Conservation (phyloP, 2,329 filamentous ascomycete genomes). For the Botrytis pseudocinerea region DNA sequence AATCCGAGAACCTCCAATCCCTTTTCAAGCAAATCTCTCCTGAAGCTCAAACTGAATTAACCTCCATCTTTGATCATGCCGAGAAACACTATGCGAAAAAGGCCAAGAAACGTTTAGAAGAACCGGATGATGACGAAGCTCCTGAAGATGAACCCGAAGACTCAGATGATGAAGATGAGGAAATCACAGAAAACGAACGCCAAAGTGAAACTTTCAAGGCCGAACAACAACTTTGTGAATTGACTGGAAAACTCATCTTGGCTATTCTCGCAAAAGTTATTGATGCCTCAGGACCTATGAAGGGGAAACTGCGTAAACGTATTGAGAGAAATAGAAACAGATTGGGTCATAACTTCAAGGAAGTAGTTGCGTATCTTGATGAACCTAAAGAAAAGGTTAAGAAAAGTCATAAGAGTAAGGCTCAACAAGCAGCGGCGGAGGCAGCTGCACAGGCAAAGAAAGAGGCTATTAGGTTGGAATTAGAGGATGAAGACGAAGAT, state of each 20-base stretch:
- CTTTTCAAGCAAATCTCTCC: slow-evolving; percentile 70
- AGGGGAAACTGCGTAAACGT: slow-evolving; percentile 66
- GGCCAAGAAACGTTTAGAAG: slow-evolving; percentile 60
- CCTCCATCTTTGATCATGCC: slow-evolving; percentile 73
- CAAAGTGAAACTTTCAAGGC: slow-evolving; percentile 69
- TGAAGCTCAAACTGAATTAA: slow-evolving; percentile 63
- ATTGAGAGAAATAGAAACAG: slow-evolving; percentile 77
- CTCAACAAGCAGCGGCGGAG: slow-evolving; percentile 46
- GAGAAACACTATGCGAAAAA: slow-evolving; percentile 79
- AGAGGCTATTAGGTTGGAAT: slow-evolving; percentile 41
- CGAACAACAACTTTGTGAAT: slow-evolving; percentile 82
- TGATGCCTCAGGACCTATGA: slow-evolving; percentile 60
- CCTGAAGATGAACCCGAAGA: slow-evolving; percentile 67
- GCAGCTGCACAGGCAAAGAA: slow-evolving; percentile 45
- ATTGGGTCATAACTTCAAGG: slow-evolving; percentile 82
- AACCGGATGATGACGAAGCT: slow-evolving; percentile 71
- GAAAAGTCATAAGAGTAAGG: slow-evolving; percentile 43
- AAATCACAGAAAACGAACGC: slow-evolving; percentile 57
- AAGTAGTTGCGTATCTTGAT: slow-evolving; percentile 79
- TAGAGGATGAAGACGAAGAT: slow-evolving; percentile 32
- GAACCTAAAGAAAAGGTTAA: slow-evolving; percentile 56
- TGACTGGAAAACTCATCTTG: slow-evolving; percentile 82
- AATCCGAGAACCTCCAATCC: slow-evolving; percentile 56
- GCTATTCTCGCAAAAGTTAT: slow-evolving; percentile 74
- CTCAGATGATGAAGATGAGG: slow-evolving; percentile 56